Conservation (phyloP, 2,329 filamentous ascomycete species). For the Pseudogymnoascus sp. region DNA sequence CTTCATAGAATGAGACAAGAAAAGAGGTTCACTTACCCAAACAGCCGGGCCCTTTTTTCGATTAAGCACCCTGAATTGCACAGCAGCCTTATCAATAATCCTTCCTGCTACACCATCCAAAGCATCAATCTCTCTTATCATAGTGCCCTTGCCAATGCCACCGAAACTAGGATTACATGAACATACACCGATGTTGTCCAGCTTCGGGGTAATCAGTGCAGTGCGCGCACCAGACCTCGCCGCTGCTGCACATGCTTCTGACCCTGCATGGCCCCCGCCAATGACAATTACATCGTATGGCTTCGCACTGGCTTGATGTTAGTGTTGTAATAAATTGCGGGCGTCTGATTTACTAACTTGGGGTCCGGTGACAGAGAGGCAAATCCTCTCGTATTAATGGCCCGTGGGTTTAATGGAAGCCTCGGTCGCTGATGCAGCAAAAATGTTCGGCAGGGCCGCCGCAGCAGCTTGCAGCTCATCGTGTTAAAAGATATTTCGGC, state of each 20-base stretch:
- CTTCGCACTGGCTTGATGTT: background rate
- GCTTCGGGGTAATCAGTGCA: conserved; percentile 77
- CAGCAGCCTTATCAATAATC: conserved; percentile 84
- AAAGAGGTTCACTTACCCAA: conserved; percentile 48
- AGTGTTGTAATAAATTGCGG: background rate
- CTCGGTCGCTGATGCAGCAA: background rate
- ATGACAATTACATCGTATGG: conserved; percentile 90
- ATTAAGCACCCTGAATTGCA: conserved; percentile 91
- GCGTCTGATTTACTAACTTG: background rate
- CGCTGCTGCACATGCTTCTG: conserved; percentile 85
- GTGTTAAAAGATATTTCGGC: background rate
- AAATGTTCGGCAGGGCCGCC: background rate
- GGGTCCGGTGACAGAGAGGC: background rate
- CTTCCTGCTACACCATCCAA: conserved; percentile 82
- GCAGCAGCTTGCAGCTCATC: conserved; percentile 1
- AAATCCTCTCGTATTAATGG: background rate
- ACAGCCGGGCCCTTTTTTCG: conserved; percentile 86
- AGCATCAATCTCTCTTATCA: conserved; percentile 90
- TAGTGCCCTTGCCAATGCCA: conserved; percentile 96
- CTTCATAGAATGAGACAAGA: background rate
- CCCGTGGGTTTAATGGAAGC: background rate
- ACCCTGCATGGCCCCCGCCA: conserved; percentile 89
- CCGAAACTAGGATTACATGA: conserved; percentile 97
- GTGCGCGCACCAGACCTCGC: conserved; percentile 83
- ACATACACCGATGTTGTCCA: conserved; percentile 86